Evolutionary conservation across 179 eudicot genomes (phyloP).

Genomic region (Actinidia chinensis): DNA sequence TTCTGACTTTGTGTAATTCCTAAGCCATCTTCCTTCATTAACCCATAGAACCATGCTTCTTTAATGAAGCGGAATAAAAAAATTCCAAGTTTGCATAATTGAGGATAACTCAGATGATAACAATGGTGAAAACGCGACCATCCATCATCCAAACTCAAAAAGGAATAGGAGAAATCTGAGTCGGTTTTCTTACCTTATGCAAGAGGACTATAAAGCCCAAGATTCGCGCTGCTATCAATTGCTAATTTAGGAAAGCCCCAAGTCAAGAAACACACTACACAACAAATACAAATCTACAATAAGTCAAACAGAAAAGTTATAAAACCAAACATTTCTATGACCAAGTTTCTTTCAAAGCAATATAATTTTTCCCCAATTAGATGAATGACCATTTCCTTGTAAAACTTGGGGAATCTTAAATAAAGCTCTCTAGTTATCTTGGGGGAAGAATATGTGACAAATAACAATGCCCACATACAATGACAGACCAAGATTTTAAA

Average conservation of each 20-base stretch:
- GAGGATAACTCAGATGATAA: not conserved
- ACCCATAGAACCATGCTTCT: not conserved
- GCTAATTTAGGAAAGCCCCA: not conserved
- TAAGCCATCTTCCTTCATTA: not conserved
- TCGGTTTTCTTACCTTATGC: conserved; percentile 45
- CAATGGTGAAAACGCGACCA: not conserved
- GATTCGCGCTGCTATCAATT: not conserved
- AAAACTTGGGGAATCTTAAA: too few species aligned
- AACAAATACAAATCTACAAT: conserved; percentile 7
- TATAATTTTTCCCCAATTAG: too few species aligned
- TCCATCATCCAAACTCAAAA: not conserved
- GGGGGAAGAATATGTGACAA: too few species aligned
- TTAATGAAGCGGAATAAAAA: not conserved
- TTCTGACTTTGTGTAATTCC: not conserved
- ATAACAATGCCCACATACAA: too few species aligned
- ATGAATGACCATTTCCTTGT: too few species aligned
- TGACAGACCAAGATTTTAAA: too few species aligned
- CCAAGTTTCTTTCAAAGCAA: too few species aligned
- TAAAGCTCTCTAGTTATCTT: too few species aligned
- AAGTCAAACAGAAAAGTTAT: not conserved
- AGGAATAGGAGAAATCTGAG: conserved; percentile 9
- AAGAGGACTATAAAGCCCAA: not conserved
- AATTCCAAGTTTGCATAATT: not conserved
- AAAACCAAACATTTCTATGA: too few species aligned
- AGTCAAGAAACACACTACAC: not conserved